These are phyloP conservation scores for Lachancea quebecensis DNA, from an alignment of 805 yeast species.

Conservation along the genomic window DNA sequence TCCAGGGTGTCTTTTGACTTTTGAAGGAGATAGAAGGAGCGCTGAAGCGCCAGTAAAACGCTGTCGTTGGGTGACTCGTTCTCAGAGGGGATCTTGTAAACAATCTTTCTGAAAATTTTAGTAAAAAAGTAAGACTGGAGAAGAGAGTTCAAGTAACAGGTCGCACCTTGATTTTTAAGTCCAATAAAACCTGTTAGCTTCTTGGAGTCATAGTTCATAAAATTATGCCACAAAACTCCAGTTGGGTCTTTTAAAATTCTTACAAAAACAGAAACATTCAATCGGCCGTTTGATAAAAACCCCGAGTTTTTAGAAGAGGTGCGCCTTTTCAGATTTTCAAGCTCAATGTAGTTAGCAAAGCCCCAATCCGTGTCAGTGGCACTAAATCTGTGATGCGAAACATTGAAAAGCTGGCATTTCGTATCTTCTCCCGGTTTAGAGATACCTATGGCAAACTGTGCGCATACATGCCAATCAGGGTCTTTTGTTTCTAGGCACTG, in stretches of 20 bases:
- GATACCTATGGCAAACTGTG: constrained; percentile 77
- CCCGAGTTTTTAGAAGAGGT: constrained; percentile 34
- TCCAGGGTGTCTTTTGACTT: constrained; percentile 71
- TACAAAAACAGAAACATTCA: constrained; percentile 72
- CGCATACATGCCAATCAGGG: constrained; percentile 79
- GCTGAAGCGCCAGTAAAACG: constrained; percentile 80
- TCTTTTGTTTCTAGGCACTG: constrained; percentile 26
- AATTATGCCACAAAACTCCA: constrained; percentile 91
- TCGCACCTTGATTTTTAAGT: constrained; percentile 93
- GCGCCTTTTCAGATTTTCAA: constrained; percentile 40
- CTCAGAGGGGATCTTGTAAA: constrained; percentile 82
- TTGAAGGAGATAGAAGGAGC: constrained; percentile 75
- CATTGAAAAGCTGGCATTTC: constrained; percentile 47
- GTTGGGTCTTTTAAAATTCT: constrained; percentile 81
- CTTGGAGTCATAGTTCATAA: constrained; percentile 77
- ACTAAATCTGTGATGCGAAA: constrained; percentile 73
- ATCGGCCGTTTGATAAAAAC: constrained; percentile 43
- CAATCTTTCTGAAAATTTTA: constrained; percentile 70
- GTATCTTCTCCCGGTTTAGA: constrained; percentile 73
- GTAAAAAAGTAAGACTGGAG: constrained; percentile 89
- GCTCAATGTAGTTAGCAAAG: constrained; percentile 67
- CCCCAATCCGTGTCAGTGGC: constrained; percentile 92
- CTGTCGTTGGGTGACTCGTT: constrained; percentile 45
- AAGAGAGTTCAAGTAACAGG: constrained; percentile 86
- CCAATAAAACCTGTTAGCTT: constrained; percentile 88